Evolutionary conservation across 2,329 filamentous ascomycete species (phyloP), one percentile per base, ranked within the genome.

Genomic region (Hypoxylon sp.): DNA sequence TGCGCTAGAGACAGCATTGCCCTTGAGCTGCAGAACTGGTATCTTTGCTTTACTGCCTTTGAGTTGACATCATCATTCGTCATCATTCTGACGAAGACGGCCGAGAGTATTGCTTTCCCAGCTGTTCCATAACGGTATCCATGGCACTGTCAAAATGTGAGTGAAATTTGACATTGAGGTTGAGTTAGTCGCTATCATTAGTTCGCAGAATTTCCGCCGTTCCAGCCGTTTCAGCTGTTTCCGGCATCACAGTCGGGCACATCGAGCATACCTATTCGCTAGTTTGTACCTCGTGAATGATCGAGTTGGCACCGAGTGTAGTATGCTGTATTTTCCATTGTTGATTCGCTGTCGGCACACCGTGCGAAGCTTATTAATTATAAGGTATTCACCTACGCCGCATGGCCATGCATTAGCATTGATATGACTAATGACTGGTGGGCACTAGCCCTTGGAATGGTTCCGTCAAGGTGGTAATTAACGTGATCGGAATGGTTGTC

Each of bases 1-100:
- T 14, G 9, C 9, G 30, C 12, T 33, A 26, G 24, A 26, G 30
- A 12, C 9, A 2, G 11, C 30, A 33, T 12, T 3, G 11, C 12
- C 2, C 11, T 33, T 40, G 16, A 8, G 9, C 16, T 9, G 2
- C 8, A 20, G 11, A 40, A 20, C 8, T 18, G 7, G 18, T 83
- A 0, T 52, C 36, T 32, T 12, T 51, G 32, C 14, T 63, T 24
- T 32, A 11, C 8, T 20, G 9, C 12, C 18, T 26, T 40, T 24
- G 30, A 46, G 18, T 53, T 63, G 53, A 57, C 60, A 63, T 63
- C 60, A 58, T 58, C 32, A 58, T 52, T 50, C 44, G 51, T 61
- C 51, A 61, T 50, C 3, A 6, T 26, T 30, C 24, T 33, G 46
- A 9, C n/a, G 36, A 40, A 40, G 7, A 18, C n/a, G 16, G 7